These are phyloP conservation scores for Rhodotorula diobovata DNA, from an alignment of 768 basidiomycete genomes.

Conservation along the genomic window DNA sequence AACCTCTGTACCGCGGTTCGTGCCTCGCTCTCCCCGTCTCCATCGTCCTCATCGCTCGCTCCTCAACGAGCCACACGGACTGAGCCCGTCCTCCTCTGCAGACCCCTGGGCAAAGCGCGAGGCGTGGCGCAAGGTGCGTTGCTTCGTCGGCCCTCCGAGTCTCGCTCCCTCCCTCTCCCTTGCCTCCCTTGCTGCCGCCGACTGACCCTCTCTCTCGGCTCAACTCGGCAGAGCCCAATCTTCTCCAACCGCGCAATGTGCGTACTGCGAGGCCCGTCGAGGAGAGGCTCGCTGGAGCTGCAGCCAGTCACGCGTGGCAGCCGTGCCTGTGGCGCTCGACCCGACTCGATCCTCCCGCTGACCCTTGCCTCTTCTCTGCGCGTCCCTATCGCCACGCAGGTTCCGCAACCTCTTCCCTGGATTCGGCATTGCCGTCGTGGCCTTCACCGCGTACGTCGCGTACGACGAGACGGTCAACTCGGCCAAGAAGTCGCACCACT, in stretches of 20 bases:
- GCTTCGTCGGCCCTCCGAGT: too few species aligned
- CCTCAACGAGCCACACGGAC: neutral
- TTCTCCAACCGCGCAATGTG: constrained; percentile 34
- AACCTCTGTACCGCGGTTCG: constrained; percentile 29
- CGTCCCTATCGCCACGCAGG: constrained; percentile 55
- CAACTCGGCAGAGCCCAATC: constrained; percentile 24
- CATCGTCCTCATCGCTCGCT: neutral
- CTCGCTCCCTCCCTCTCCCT: neutral
- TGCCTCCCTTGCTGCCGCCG: neutral
- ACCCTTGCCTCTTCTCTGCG: neutral
- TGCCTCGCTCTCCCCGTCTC: neutral
- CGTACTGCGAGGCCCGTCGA: too few species aligned
- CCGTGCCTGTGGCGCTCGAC: too few species aligned
- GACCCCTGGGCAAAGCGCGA: constrained; percentile 42
- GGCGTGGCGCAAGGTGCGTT: constrained; percentile 42
- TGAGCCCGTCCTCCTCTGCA: neutral
- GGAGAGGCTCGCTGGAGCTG: neutral
- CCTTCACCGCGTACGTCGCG: constrained; percentile 80
- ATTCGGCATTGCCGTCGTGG: constrained; percentile 84
- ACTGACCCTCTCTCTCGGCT: neutral
- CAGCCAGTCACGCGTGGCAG: too few species aligned
- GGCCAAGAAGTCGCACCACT: constrained; percentile 31
- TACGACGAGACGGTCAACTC: constrained; percentile 35
- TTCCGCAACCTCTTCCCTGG: constrained; percentile 89
- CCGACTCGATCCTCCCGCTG: too few species aligned